phyloP scores from a whole-genome alignment of 1,284 basidiomycete species.

The Boletellus sp. region DNA sequence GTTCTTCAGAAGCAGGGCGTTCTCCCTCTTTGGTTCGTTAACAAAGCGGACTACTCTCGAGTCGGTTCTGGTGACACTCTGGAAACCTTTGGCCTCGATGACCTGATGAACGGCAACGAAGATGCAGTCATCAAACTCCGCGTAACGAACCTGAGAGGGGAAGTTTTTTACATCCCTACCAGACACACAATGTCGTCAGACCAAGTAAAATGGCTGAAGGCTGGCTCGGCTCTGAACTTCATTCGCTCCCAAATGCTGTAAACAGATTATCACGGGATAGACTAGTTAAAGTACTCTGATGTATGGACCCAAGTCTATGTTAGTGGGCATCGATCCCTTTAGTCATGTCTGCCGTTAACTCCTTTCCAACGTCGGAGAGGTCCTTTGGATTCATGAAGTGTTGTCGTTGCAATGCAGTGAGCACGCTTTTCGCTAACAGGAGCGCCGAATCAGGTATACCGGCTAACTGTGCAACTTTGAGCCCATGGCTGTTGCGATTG shows the following conservation, averaged over 20 bases:
- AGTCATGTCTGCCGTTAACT: conserved; percentile 15
- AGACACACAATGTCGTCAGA: conserved; percentile 88
- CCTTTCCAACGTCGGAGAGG: conserved; percentile 26
- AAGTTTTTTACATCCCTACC: conserved; percentile 65
- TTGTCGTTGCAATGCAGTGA: conserved; percentile 39
- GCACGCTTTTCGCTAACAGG: conserved; percentile 51
- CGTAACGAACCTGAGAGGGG: conserved; percentile 68
- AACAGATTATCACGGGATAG: conserved; percentile 2
- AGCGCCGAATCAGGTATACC: conserved; percentile 75
- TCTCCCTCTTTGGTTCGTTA: conserved; percentile 86
- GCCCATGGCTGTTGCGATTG: conserved; percentile 88
- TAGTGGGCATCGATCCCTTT: neutral
- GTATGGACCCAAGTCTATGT: conserved; percentile 6
- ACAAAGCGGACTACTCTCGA: conserved; percentile 79
- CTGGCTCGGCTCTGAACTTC: conserved; percentile 85
- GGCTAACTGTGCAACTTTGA: conserved; percentile 87
- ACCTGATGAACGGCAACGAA: conserved; percentile 51
- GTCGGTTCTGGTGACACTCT: conserved; percentile 75
- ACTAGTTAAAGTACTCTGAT: neutral
- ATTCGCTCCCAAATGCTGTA: conserved; percentile 57
- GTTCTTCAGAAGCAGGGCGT: conserved; percentile 85
- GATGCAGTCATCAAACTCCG: conserved; percentile 57
- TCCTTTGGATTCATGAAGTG: conserved; percentile 23
- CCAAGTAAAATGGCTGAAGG: conserved; percentile 83
- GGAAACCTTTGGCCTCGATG: conserved; percentile 36